Evolutionary conservation across 2,329 filamentous ascomycete genomes (phyloP), one percentile per base, ranked within the genome.

Genomic region (Herpotrichia juniperi): DNA sequence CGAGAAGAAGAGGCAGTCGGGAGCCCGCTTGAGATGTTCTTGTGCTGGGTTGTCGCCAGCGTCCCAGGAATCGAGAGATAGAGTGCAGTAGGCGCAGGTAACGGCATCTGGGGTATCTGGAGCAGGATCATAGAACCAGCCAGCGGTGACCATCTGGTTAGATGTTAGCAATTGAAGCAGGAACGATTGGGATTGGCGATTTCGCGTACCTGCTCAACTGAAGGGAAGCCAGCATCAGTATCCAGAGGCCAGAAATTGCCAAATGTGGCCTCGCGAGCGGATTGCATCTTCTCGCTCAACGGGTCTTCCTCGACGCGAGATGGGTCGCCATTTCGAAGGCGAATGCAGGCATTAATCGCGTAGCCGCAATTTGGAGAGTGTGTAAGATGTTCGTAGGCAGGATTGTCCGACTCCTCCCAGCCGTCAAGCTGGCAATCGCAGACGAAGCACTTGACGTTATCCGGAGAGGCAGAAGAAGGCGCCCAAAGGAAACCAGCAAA

Each of bases 61-160:
- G 69, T 97, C 94, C 94, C 96, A 99, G 6, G 92, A 92, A 72
- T 97, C 93, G 10, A 99, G 82, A 10, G 89, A 91, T 14, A 97
- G 77, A 51, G 89, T 86, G 77, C 94, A 99, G 75, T 97, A 97
- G 24, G 90, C 83, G 71, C 94, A 99, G 10, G 89, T 94, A 9
- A 91, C 90, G 77, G 93, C 90, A 72, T 99, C 94, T 59, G 94
- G 88, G 11, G 87, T 91, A 37, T 93, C 91, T 37, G 84, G 77
- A 5, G 86, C 90, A 0, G 94, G 93, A 21, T 92, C 96, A 75
- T 93, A 97, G 69, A 89, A 92, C 93, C 93, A 99, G 10, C 94
- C 94, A 24, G 91, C 90, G 59, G 93, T 90, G 28, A 91, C 91
- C 78, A 97, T 87, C 87, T 94, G 56, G n/a, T 63, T 31, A 9